A percentile compares a stretch with the other conserved stretches of the same genome.
These are phyloP conservation scores for apple (Malus domestica) DNA, from an alignment of 306 rosid species.

Conservation along the genomic window DNA sequence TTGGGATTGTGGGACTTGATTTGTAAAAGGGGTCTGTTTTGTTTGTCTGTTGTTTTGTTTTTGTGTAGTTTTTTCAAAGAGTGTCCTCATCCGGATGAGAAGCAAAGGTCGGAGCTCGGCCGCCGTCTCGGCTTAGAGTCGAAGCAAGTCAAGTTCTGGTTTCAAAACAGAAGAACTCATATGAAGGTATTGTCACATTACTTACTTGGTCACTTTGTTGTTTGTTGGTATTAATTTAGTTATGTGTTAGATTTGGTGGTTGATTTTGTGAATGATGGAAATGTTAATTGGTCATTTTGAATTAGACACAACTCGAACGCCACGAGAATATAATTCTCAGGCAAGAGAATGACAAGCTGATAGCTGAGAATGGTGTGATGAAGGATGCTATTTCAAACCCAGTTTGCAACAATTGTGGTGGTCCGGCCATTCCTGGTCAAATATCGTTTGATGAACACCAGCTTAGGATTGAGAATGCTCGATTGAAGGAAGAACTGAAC, in stretches of 20 bases:
- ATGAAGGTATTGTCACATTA: constrained; percentile 57
- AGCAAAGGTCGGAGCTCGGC: constrained; percentile 78
- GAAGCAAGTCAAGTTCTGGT: constrained; percentile 96
- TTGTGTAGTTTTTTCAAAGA: constrained; percentile 73
- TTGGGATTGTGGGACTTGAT: constrained; percentile 5
- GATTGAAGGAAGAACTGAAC: constrained; percentile 60
- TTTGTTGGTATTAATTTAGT: background rate
- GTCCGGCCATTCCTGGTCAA: constrained; percentile 75
- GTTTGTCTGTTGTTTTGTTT: constrained; percentile 2
- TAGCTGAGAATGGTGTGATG: constrained; percentile 64
- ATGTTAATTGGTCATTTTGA: constrained; percentile 12
- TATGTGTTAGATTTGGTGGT: background rate
- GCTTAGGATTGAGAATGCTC: constrained; percentile 68
- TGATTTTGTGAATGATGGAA: background rate
- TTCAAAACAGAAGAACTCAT: constrained; percentile 86
- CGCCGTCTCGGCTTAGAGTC: constrained; percentile 57
- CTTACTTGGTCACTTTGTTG: background rate
- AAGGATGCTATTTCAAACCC: constrained; percentile 72
- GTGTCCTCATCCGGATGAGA: constrained; percentile 91
- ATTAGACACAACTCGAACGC: constrained; percentile 79
- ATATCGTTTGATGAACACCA: constrained; percentile 76
- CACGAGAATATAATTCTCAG: constrained; percentile 75
- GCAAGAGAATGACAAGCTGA: constrained; percentile 82
- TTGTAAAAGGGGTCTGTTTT: background rate
- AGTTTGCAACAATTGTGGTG: constrained; percentile 64